Evolutionary conservation across 306 rosid species (phyloP), one percentile per base, ranked within the genome.

Genomic region (Prunus persica): DNA sequence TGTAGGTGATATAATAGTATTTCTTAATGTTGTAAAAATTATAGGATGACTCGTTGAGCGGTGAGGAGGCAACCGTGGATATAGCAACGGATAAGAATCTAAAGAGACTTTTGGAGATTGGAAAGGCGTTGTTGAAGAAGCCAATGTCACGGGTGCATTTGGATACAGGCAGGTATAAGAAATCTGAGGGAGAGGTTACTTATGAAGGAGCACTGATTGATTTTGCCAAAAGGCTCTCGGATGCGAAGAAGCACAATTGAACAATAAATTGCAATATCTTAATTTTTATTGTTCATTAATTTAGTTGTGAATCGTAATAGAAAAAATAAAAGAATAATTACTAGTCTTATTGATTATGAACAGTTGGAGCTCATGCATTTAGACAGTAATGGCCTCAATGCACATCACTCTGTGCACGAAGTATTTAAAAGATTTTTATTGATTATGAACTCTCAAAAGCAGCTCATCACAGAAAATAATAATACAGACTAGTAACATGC

Each of bases 21-120:
- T 25, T 51, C 10, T 11, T 27, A 71, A 55, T 11, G 22, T 18
- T 71, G 51, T 8, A 20, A 32, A 28, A 71, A n/a, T 55, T 16
- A 13, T 71, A 80, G 88, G 79, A 71, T 34, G 88, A 84, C 62
- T 58, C 65, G 2, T 72, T 84, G 32, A 78, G 30, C 1, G 77
- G 79, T 13, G 81, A 81, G 2, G 73, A 61, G 20, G 45, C 83
- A 2, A 65, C 85, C 0, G 62, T 81, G 20, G 88, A 84, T 49
- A 27, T 70, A 2, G 71, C 81, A 1, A 71, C 88, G 1, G 0
- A 58, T 12, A 75, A 75, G 34, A 84, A 84, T 72, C n/a, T 84
- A 24, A 30, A 74, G 9, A 75, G 49, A 55, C 76, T 84, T 6
- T 65, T 74, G 27, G 75, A 78, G 49, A 75, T 46, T 1, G 88